A percentile compares a stretch with the other conserved stretches of the same genome.
Evolutionary conservation across 768 basidiomycete genomes (phyloP).

Genomic region (Leccinum ochraceum): DNA sequence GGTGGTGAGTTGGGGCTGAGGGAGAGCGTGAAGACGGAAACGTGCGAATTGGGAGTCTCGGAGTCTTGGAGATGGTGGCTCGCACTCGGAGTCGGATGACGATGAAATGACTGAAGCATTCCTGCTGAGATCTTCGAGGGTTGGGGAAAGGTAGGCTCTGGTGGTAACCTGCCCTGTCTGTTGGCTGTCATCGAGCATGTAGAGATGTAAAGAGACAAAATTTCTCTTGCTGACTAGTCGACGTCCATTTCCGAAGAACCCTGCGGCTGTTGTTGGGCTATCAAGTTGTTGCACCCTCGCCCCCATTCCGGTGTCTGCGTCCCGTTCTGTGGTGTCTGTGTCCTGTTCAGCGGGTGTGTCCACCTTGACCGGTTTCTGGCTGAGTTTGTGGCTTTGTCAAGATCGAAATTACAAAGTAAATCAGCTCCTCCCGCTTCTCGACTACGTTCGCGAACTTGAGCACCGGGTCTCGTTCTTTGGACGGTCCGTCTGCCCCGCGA

Average conservation of each 20-base stretch:
- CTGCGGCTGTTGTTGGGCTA: conserved; percentile 18
- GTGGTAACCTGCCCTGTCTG: background rate
- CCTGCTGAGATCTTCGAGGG: conserved; percentile 67
- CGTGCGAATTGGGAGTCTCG: conserved; percentile 54
- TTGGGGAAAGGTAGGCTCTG: conserved; percentile 32
- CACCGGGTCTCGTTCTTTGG: conserved; percentile 88
- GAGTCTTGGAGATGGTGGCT: conserved; percentile 41
- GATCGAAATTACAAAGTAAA: conserved; percentile 88
- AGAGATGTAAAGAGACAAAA: background rate
- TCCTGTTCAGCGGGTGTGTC: conserved; percentile 45
- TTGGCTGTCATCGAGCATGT: background rate
- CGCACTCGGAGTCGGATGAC: conserved; percentile 55
- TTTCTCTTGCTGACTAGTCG: conserved; percentile 50
- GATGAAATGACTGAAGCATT: conserved; percentile 77
- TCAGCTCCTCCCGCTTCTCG: conserved; percentile 92
- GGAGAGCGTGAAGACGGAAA: conserved; percentile 62
- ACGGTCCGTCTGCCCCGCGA: conserved; percentile 81
- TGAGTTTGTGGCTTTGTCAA: conserved; percentile 86
- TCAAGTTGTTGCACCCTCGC: conserved; percentile 29
- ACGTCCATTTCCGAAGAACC: conserved; percentile 82
- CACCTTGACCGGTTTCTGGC: conserved; percentile 59
- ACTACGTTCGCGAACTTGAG: conserved; percentile 77
- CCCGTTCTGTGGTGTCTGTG: conserved; percentile 73
- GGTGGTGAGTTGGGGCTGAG: conserved; percentile 32
- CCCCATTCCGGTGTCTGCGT: conserved; percentile 55